Evolutionary conservation across 441 rosid species (phyloP), one percentile per base, ranked within the genome.

Genomic region (Viola pubescens): DNA sequence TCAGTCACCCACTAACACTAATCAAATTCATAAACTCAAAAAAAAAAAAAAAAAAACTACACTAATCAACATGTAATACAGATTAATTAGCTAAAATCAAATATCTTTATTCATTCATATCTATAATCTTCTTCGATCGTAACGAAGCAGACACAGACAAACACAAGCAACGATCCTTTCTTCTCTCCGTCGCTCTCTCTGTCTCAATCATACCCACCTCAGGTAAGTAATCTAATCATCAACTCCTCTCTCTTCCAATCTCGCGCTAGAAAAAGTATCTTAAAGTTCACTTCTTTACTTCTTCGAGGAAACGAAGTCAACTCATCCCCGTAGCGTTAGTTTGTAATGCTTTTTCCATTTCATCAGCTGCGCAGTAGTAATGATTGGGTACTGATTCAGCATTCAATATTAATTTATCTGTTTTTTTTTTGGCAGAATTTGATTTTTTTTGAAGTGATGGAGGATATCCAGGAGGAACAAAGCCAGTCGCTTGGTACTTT

Each of bases 391-490:
- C 4, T 0, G 45, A 50, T 57, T 51, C 4, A 50, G 37, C 10
- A 19, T 39, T 26, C 58, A 14, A 6, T 7, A 7, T 7, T 13
- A 7, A 42, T 38, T 5, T 7, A 3, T 6, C 41, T 47, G 16
- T 7, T 13, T 46, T 52, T 4, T 1, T 58, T 34, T 10, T 44
- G 39, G 59, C 55, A 46, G 60, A 59, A 52, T 59, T 58, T n/a
- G 7, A 3, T 1, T 12, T 10, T 52, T 14, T n/a, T 26, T 47
- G 26, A 41, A 53, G 54, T 34, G 58, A 84, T 87, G 94, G 85
- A 74, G 70, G 85, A 65, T 56, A 75, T 77, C 64, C 54, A 70
- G 61, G 80, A 77, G 70, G 67, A 73, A 66, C 81, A 66, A 65
- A 75, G 66, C 72, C 80, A 70, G 69, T 55, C 74, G 26, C 68